Evolutionary conservation across 2,329 filamentous ascomycete genomes (phyloP).

Genomic region (Bipolaris zeicola): DNA sequence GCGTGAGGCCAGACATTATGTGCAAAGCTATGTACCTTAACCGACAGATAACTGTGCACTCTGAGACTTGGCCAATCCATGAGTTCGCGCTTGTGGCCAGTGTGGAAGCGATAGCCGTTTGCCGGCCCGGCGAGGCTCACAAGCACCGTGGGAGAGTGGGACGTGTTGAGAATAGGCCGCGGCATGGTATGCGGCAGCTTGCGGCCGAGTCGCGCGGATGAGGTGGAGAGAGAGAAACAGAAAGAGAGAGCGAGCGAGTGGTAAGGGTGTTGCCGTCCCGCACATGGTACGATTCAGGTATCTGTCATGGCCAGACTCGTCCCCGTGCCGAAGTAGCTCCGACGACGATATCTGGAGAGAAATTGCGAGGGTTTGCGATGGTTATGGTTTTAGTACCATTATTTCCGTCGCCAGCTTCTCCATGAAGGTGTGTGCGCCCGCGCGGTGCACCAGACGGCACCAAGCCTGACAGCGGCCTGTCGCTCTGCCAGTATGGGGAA

Average conservation of each 20-base stretch:
- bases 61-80: constrained; percentile 38
- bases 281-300: constrained; percentile 13
- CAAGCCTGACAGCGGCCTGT: background rate
- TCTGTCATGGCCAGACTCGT: constrained; percentile 8
- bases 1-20: constrained; percentile 14
- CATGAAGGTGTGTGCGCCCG: background rate
- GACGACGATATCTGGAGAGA: constrained; percentile 1
- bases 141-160: constrained; percentile 4
- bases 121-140: constrained; percentile 5
- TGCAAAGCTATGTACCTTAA: constrained; percentile 7
- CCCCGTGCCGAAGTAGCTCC: constrained; percentile 5
- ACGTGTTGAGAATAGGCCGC: constrained; percentile 8
- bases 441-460: background rate
- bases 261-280: constrained; percentile 15
- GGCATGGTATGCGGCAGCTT: background rate
- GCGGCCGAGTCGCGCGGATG: constrained; percentile 7
- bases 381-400: background rate
- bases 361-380: background rate
- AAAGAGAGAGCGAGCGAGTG: constrained; percentile 10
- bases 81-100: constrained; percentile 4
- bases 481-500: constrained; percentile 4
- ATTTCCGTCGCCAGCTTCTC: constrained; percentile 1
- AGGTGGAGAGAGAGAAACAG: constrained; percentile 3
- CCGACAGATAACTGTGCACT: constrained; percentile 25
- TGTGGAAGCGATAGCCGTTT: constrained; percentile 16